These are phyloP conservation scores for Bidens hawaiensis DNA, from an alignment of 140 eudicot genomes.

Conservation along the genomic window DNA sequence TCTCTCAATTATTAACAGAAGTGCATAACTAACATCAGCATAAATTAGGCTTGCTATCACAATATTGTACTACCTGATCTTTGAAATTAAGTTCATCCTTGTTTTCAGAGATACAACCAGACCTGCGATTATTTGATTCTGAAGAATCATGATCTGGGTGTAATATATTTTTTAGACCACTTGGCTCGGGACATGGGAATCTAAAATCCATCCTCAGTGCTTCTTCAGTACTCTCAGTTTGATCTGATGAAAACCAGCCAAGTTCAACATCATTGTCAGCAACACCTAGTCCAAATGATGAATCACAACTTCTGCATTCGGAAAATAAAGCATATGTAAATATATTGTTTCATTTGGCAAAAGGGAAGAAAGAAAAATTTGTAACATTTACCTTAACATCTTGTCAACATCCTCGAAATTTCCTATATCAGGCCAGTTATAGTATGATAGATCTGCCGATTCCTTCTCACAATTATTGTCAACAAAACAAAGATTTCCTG, in stretches of 20 bases:
- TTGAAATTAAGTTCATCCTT: slow-evolving; percentile 19
- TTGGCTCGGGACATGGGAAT: slow-evolving; percentile 40
- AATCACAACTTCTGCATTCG: slow-evolving; percentile 70
- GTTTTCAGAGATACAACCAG: slow-evolving; percentile 17
- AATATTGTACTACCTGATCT: slow-evolving; percentile 42
- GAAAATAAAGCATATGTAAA: not conserved
- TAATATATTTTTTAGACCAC: slow-evolving; percentile 24
- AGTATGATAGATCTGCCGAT: slow-evolving; percentile 50
- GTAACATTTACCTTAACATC: slow-evolving; percentile 49
- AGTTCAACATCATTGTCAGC: slow-evolving; percentile 45
- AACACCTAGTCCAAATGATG: too few relatives aligned
- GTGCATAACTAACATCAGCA: too few relatives aligned
- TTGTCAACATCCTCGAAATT: slow-evolving; percentile 84
- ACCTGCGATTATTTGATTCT: slow-evolving; percentile 21
- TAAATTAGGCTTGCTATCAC: too few relatives aligned
- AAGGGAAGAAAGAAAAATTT: not conserved
- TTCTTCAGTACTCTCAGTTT: too few relatives aligned
- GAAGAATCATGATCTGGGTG: slow-evolving; percentile 22
- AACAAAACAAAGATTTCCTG: slow-evolving; percentile 45
- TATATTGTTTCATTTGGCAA: not conserved
- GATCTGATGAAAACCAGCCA: slow-evolving; percentile 65
- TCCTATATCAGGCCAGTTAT: slow-evolving; percentile 72
- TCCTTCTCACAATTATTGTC: slow-evolving; percentile 36
- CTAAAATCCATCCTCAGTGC: slow-evolving; percentile 31
- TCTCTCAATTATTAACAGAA: slow-evolving; percentile 10